phyloP scores from a whole-genome alignment of 176 grass and related monocot species.

The Echinochloa phyllopogon region DNA sequence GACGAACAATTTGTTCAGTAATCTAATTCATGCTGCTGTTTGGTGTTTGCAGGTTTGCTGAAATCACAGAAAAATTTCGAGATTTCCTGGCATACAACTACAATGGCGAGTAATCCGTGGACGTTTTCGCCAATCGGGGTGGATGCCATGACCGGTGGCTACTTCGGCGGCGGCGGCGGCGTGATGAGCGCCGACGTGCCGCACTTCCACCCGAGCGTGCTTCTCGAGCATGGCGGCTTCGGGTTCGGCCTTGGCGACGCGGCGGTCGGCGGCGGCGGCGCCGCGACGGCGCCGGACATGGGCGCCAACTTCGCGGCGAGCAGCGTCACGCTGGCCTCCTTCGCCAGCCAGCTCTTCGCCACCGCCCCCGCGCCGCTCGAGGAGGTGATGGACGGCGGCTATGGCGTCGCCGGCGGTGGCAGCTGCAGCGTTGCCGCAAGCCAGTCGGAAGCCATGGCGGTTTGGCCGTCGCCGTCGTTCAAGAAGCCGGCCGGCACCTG shows the following conservation, averaged over 20 bases:
- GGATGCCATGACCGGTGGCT: conserved; percentile 50
- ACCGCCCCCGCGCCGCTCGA: conserved; percentile 32
- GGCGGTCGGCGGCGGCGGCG: conserved; percentile 23
- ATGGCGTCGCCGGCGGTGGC: not conserved
- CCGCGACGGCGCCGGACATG: not conserved
- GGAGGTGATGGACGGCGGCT: conserved; percentile 33
- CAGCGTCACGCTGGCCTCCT: conserved; percentile 39
- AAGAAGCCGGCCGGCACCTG: conserved; percentile 22
- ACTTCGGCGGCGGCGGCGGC: conserved; percentile 41
- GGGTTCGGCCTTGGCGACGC: conserved; percentile 35
- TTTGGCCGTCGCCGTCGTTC: conserved; percentile 21
- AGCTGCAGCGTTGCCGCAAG: conserved; percentile 34
- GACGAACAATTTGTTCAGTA: conserved; percentile 3
- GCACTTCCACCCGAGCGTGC: conserved; percentile 46
- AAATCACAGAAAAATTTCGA: conserved; percentile 19
- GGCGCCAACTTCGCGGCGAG: conserved; percentile 37
- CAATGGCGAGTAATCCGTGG: conserved; percentile 40
- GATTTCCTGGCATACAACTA: not conserved
- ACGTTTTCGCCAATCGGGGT: conserved; percentile 40
- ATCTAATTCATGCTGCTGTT: conserved; percentile 26
- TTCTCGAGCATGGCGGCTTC: conserved; percentile 45
- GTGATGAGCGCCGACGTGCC: conserved; percentile 44
- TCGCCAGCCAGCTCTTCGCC: conserved; percentile 51
- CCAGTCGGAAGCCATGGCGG: conserved; percentile 2
- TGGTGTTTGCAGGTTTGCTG: conserved; percentile 35